Conservation (phyloP, 2,329 filamentous ascomycete genomes). For the Epichloe scottii region DNA sequence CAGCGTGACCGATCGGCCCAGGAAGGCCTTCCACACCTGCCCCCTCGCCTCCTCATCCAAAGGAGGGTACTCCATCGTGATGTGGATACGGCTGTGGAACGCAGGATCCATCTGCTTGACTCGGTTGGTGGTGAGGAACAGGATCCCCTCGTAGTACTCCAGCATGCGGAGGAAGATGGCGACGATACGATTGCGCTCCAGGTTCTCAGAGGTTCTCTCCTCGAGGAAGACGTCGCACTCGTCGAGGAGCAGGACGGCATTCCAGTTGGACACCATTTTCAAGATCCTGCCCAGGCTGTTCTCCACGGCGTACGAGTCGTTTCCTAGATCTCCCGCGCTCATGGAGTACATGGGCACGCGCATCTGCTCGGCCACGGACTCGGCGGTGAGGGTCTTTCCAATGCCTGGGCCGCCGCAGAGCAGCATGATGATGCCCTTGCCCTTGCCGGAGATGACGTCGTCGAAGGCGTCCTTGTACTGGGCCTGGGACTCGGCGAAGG, state of each 20-base stretch:
- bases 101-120: conserved; percentile 32
- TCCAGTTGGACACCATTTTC: conserved; percentile 51
- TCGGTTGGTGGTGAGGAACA: conserved; percentile 38
- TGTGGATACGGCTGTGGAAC: conserved; percentile 35
- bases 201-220: conserved; percentile 21
- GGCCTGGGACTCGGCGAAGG: conserved; percentile 35
- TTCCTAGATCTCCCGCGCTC: conserved; percentile 58
- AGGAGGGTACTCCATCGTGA: conserved; percentile 33
- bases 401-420: conserved; percentile 35
- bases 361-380: conserved; percentile 36
- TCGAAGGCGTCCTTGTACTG: conserved; percentile 31
- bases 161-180: conserved; percentile 30
- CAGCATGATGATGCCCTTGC: conserved; percentile 36
- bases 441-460: conserved; percentile 41
- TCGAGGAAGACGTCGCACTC: conserved; percentile 32
- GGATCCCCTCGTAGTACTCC: conserved; percentile 35
- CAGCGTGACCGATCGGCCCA: conserved; percentile 16
- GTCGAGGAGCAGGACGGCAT: conserved; percentile 24
- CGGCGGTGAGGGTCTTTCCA: conserved; percentile 37
- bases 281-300: conserved; percentile 38
- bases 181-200: conserved; percentile 21
- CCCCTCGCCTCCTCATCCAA: conserved; percentile 24
- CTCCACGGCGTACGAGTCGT: conserved; percentile 52
- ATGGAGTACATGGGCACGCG: conserved; percentile 37
- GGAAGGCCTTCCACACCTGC: conserved; percentile 28